phyloP scores from a whole-genome alignment of 208 protist genomes.

The Acanthamoeba sp. region DNA sequence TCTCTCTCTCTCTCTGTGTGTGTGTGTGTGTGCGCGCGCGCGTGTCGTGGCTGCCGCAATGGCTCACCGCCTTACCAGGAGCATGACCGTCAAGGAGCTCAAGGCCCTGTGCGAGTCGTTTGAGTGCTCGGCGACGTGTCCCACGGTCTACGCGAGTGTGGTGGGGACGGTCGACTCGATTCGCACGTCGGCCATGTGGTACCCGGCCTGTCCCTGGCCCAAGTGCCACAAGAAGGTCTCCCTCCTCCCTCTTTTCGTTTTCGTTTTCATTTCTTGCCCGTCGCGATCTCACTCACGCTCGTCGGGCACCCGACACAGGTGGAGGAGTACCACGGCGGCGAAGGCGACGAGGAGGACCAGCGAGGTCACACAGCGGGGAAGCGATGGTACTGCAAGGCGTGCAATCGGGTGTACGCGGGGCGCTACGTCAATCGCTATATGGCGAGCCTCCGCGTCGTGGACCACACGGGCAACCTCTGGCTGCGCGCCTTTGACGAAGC shows the following conservation, averaged over 20 bases:
- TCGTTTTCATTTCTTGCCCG: not conserved
- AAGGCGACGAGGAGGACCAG: not conserved
- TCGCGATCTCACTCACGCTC: too few species aligned
- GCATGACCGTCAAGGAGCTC: constrained; percentile 14
- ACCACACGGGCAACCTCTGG: constrained; percentile 37
- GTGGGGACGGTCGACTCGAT: not conserved
- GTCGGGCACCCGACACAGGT: not conserved
- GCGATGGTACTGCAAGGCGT: constrained; percentile 5
- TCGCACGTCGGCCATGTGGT: not conserved
- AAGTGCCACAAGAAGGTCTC: constrained; percentile 36
- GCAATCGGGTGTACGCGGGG: not conserved
- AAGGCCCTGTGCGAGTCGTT: constrained; percentile 15
- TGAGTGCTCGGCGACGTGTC: not conserved
- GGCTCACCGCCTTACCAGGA: not conserved
- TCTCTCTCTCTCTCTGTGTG: too few species aligned
- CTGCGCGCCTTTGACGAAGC: constrained; percentile 6
- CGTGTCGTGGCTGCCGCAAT: too few species aligned
- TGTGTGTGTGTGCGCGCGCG: too few species aligned
- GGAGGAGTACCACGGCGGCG: not conserved
- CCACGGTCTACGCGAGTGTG: not conserved
- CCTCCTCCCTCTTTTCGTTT: not conserved
- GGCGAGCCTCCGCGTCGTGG: not conserved
- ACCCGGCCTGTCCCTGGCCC: constrained; percentile 1
- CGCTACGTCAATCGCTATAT: constrained; percentile 7
- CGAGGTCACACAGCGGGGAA: not conserved